phyloP scores from a whole-genome alignment of 2,329 filamentous ascomycete species.

The Colletotrichum caudatum region DNA sequence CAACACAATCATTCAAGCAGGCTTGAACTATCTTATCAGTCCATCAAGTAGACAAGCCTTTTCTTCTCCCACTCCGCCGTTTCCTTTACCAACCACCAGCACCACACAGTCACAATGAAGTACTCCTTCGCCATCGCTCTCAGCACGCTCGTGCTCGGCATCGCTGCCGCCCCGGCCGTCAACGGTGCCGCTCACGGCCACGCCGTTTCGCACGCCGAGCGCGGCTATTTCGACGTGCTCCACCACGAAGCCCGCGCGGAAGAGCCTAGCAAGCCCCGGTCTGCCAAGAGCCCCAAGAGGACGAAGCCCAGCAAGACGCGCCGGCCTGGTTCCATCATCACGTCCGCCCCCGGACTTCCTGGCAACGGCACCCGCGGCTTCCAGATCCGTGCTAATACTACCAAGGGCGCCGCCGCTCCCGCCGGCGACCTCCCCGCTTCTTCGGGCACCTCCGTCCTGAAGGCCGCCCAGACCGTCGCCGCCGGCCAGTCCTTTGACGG shows the following conservation, averaged over 20 bases:
- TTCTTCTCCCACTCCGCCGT: constrained; percentile 6
- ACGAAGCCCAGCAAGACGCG: constrained; percentile 31
- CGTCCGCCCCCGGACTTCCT: constrained; percentile 19
- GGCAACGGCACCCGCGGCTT: constrained; percentile 16
- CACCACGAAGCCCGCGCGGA: constrained; percentile 36
- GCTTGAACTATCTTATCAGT: constrained; percentile 34
- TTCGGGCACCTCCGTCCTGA: constrained; percentile 45
- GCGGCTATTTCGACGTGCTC: constrained; percentile 37
- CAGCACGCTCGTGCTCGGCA: constrained; percentile 37
- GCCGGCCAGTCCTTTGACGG: constrained; percentile 49
- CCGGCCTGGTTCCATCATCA: constrained; percentile 29
- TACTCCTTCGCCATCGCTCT: constrained; percentile 33
- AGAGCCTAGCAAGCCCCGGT: constrained; percentile 27
- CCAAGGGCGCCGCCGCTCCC: constrained; percentile 32
- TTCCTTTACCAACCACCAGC: background rate
- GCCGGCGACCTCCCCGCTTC: constrained; percentile 46
- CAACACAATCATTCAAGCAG: constrained; percentile 40
- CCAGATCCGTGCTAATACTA: background rate
- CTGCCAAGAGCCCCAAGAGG: constrained; percentile 27
- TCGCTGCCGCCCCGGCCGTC: constrained; percentile 31
- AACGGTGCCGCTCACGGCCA: constrained; percentile 12
- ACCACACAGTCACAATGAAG: constrained; percentile 34
- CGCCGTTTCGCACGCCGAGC: constrained; percentile 31
- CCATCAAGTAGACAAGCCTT: constrained; percentile 35
- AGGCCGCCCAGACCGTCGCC: constrained; percentile 45